These are phyloP conservation scores for Solanum infundibuliforme DNA, from an alignment of 257 asterid species.

Conservation along the genomic window DNA sequence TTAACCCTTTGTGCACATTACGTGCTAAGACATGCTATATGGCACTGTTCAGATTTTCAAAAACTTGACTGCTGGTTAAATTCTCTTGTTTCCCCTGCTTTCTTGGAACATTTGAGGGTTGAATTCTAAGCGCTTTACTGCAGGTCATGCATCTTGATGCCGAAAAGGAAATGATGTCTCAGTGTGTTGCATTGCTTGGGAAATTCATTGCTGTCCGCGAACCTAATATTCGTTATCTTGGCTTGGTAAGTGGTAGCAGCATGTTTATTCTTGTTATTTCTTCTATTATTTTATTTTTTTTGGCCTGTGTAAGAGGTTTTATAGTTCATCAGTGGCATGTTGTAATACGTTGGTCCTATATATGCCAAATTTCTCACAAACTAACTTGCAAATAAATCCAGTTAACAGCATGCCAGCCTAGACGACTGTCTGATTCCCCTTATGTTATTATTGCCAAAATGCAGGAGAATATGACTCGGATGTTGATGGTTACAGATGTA, in stretches of 20 bases:
- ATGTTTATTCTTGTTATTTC: neutral
- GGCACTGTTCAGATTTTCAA: neutral
- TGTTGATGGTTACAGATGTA: slow-evolving; percentile 97
- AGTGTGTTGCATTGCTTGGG: slow-evolving; percentile 95
- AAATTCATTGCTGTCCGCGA: slow-evolving; percentile 95
- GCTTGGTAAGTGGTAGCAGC: slow-evolving; percentile 55
- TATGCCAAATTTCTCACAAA: neutral
- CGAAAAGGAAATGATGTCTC: slow-evolving; percentile 97
- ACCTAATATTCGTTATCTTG: slow-evolving; percentile 95
- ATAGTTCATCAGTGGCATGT: neutral
- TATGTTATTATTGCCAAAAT: neutral
- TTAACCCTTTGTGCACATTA: neutral
- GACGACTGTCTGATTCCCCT: neutral
- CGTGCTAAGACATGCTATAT: neutral
- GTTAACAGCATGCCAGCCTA: neutral
- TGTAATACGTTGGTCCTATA: neutral
- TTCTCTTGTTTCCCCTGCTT: neutral
- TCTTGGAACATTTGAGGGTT: neutral
- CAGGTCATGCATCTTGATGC: slow-evolving; percentile 99
- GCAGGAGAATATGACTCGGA: slow-evolving; percentile 98
- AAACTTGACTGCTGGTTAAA: neutral
- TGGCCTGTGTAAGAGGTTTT: neutral
- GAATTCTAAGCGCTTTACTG: neutral
- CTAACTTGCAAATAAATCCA: neutral
- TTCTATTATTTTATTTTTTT: neutral